These are phyloP conservation scores for Epithemia pelagica DNA, from an alignment of 108 stramenopile genomes.

Conservation along the genomic window DNA sequence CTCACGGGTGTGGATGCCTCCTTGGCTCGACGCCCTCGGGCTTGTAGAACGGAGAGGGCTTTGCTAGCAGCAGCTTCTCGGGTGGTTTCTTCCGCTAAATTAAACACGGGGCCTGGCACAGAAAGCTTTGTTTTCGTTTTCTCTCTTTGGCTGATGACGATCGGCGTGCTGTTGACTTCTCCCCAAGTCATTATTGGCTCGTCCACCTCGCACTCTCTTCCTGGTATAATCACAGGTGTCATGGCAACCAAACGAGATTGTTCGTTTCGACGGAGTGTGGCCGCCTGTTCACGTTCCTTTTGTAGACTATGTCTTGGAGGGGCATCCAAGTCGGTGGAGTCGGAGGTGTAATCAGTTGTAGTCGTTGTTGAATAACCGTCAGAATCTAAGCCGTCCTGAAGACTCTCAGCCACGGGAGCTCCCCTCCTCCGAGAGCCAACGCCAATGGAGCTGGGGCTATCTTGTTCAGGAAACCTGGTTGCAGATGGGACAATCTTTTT, in stretches of 20 bases:
- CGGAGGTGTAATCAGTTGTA: conserved; percentile 52
- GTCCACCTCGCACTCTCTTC: conserved; percentile 18
- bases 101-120: background rate
- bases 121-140: background rate
- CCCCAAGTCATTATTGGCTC: conserved; percentile 77
- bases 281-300: conserved; percentile 29
- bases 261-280: conserved; percentile 22
- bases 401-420: background rate
- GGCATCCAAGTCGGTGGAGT: conserved; percentile 67
- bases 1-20: background rate
- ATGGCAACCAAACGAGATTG: conserved; percentile 51
- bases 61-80: conserved; percentile 6
- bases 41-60: background rate
- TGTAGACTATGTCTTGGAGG: conserved; percentile 26
- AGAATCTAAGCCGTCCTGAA: conserved; percentile 12
- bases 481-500: conserved; percentile 52
- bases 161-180: conserved; percentile 46
- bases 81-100: background rate
- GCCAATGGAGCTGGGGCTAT: no score
- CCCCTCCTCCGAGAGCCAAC: background rate
- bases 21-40: background rate
- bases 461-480: conserved; percentile 47
- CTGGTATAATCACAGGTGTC: conserved; percentile 68
- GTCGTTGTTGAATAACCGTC: conserved; percentile 30
- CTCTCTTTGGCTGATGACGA: conserved; percentile 23